Conservation (phyloP, 2,329 filamentous ascomycete genomes). For the Epichloe festucae region DNA sequence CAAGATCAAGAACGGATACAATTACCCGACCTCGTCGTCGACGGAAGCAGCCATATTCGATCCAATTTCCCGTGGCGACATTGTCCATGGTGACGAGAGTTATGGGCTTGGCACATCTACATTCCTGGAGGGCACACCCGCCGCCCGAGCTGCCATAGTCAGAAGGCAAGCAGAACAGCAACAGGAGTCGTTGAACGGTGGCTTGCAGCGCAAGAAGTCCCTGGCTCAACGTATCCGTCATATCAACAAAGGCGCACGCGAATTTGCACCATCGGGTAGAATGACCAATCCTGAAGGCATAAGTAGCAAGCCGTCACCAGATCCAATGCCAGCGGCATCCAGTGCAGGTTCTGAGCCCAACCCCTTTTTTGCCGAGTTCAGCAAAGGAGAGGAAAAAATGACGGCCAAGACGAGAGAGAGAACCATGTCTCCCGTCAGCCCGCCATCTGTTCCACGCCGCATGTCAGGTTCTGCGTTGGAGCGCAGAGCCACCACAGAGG, state of each 20-base stretch:
- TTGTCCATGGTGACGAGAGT: constrained; percentile 73
- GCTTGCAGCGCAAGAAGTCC: constrained; percentile 83
- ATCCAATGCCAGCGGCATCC: constrained; percentile 20
- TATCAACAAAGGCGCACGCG: constrained; percentile 59
- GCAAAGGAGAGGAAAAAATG: constrained; percentile 39
- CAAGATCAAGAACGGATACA: constrained; percentile 17
- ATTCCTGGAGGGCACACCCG: constrained; percentile 87
- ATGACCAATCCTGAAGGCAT: constrained; percentile 41
- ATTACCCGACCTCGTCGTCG: constrained; percentile 12
- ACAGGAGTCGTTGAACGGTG: constrained; percentile 42
- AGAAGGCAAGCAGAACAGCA: constrained; percentile 58
- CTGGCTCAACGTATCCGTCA: constrained; percentile 82
- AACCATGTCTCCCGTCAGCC: constrained; percentile 40
- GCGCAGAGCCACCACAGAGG: constrained; percentile 51
- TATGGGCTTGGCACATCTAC: constrained; percentile 85
- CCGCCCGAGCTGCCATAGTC: constrained; percentile 66
- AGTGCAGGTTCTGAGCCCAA: constrained; percentile 36
- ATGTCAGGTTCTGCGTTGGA: constrained; percentile 37
- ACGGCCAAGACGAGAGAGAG: constrained; percentile 28
- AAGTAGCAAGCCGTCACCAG: constrained; percentile 29
- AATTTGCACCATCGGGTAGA: constrained; percentile 45
- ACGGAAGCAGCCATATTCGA: constrained; percentile 48
- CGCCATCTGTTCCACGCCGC: constrained; percentile 33
- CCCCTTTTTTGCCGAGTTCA: constrained; percentile 80
- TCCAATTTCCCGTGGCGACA: constrained; percentile 50